These are phyloP conservation scores for Thielaviopsis ethacetica DNA, from an alignment of 2,329 filamentous ascomycete genomes.

Conservation along the genomic window DNA sequence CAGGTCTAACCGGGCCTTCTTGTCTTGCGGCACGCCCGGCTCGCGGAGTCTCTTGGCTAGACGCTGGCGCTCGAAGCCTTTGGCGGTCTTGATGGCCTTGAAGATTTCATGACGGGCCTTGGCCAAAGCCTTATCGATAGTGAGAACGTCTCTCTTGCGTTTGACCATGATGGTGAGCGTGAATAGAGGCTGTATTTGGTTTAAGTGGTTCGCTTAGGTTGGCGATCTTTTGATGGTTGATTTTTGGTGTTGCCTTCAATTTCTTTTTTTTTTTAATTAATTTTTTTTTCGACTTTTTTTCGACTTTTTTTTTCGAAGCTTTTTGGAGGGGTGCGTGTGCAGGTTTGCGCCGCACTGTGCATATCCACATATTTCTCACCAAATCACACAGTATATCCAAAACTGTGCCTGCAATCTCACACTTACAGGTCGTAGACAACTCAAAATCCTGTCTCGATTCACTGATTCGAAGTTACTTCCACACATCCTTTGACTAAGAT, in stretches of 20 bases:
- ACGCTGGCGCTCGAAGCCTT: constrained; percentile 65
- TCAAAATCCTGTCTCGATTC: too few species aligned
- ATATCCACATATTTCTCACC: not conserved
- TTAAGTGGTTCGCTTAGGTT: not conserved
- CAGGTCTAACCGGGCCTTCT: constrained; percentile 43
- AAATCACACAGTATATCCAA: not conserved
- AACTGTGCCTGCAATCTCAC: too few species aligned
- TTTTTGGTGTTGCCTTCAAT: not conserved
- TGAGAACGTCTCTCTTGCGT: constrained; percentile 35
- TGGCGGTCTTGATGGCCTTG: constrained; percentile 53
- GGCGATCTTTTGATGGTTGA: not conserved
- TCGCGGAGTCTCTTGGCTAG: constrained; percentile 43
- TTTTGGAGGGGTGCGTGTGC: not conserved
- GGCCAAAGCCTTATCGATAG: constrained; percentile 33
- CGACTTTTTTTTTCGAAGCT: constrained; percentile 2
- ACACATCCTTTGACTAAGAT: too few species aligned
- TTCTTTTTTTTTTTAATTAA: not conserved
- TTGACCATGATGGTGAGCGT: constrained; percentile 31
- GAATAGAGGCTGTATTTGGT: not conserved
- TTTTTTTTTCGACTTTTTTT: not conserved
- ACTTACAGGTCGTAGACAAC: too few species aligned
- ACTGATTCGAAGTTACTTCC: too few species aligned
- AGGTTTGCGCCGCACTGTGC: constrained; percentile 8
- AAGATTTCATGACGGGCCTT: constrained; percentile 43
- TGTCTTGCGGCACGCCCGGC: constrained; percentile 27